Evolutionary conservation across 306 rosid species (phyloP), one percentile per base, ranked within the genome.

Genomic region (Ochetophila trinervis): DNA sequence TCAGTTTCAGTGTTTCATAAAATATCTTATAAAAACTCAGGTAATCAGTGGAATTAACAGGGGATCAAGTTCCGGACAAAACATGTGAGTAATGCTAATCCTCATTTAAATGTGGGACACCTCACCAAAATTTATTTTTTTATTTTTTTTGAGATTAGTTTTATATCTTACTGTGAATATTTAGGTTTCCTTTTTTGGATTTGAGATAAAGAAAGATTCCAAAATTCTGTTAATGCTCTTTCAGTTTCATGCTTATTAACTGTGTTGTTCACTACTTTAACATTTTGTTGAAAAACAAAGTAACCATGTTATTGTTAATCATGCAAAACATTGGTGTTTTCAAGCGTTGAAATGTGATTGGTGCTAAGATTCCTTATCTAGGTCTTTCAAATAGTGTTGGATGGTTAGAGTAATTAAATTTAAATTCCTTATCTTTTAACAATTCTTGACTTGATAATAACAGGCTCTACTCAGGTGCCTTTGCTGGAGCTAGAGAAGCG

Each of bases 401-500:
- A 27, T 27, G 32, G 32, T 27, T 4, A 27, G 32, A 27, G 4
- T 27, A 27, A 27, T 27, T 27, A 27, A 27, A 1, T 27, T 27
- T 4, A 3, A 16, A 19, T 64, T 23, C 23, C 12, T 44, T 20
- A 2, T 14, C n/a, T 20, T 21, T 15, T 18, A 30, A 64, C 48
- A 9, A 67, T 12, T 40, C 45, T 40, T 55, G 62, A 49, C 36
- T 69, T 61, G 12, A 36, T 44, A 4, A 50, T 50, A 45, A 24
- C 45, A 82, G 87, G 65, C 60, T 85, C 51, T 69, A 79, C 77
- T 85, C 85, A 0, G 90, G 90, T 40, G 85, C 85, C 37, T 77
- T 78, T 62, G 79, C 86, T 52, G 89, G 79, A 60, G 86, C 86
- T 54, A 78, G 89, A 58, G 89, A 85, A 63, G 90, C 90, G 52